Evolutionary conservation across 495 filamentous ascomycete species (phyloP).

Genomic region (Trichoderma erinaceum): DNA sequence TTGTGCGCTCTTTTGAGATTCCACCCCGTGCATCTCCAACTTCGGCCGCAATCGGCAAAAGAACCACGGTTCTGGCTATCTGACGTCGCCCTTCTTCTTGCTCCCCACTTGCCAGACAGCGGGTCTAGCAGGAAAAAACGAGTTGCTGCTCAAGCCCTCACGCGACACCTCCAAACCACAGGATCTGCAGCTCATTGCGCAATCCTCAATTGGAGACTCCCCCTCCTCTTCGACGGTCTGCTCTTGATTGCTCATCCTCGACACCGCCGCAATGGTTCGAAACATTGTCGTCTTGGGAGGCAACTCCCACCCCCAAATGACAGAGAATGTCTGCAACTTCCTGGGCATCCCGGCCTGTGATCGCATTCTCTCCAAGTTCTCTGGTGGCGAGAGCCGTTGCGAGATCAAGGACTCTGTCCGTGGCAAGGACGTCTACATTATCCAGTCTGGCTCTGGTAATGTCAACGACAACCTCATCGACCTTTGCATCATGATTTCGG

Average conservation of each 20-base stretch:
- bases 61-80: not conserved
- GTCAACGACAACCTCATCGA: conserved; percentile 97
- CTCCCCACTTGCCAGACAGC: conserved; percentile 7
- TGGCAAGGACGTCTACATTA: conserved; percentile 96
- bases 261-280: conserved; percentile 64
- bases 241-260: not conserved
- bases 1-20: not conserved
- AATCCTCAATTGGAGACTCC: not conserved
- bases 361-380: conserved; percentile 82
- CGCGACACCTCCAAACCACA: conserved; percentile 1
- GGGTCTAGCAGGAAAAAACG: conserved; percentile 8
- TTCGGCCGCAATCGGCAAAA: conserved; percentile 13
- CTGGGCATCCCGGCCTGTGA: conserved; percentile 80
- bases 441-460: conserved; percentile 63
- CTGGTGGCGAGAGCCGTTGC: conserved; percentile 87
- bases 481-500: conserved; percentile 92
- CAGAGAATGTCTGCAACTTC: conserved; percentile 74
- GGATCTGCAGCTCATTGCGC: not conserved
- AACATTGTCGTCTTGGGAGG: conserved; percentile 94
- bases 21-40: not conserved
- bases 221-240: not conserved
- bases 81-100: not conserved
- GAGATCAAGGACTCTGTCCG: conserved; percentile 94
- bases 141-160: conserved; percentile 8
- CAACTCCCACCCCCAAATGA: conserved; percentile 83